A percentile compares a stretch with the other conserved stretches of the same genome.
These are phyloP conservation scores for Lyophyllum shimeji DNA, from an alignment of 768 basidiomycete genomes.

Conservation along the genomic window DNA sequence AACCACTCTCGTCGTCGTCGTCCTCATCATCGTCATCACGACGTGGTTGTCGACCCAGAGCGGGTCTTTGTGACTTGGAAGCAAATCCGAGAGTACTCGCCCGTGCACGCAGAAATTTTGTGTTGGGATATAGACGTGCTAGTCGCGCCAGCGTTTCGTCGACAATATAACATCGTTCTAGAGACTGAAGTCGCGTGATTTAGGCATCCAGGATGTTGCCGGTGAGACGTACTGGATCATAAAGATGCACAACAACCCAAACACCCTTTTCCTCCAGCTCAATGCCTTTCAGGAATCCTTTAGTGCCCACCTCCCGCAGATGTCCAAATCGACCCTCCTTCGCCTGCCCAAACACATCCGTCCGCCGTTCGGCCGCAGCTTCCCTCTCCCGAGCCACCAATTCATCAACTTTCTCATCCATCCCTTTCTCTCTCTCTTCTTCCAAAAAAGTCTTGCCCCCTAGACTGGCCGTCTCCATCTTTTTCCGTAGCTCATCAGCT, in stretches of 20 bases:
- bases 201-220: constrained; percentile 1
- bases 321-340: constrained; percentile 70
- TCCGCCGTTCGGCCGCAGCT: constrained; percentile 28
- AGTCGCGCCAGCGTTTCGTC: constrained; percentile 68
- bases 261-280: constrained; percentile 67
- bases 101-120: constrained; percentile 82
- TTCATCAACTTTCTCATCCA: constrained; percentile 46
- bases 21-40: constrained; percentile 30
- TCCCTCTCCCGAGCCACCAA: constrained; percentile 44
- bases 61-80: constrained; percentile 19
- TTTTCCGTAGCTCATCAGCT: constrained; percentile 47
- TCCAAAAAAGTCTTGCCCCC: constrained; percentile 76
- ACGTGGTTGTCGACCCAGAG: constrained; percentile 27
- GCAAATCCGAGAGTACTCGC: constrained; percentile 78
- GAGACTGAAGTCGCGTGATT: constrained; percentile 44
- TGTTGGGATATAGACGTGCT: constrained; percentile 66
- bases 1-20: constrained; percentile 22
- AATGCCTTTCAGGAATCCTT: constrained; percentile 72
- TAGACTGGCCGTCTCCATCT: constrained; percentile 65
- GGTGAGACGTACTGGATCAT: constrained; percentile 62
- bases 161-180: constrained; percentile 71
- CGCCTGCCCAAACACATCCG: constrained; percentile 46
- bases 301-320: constrained; percentile 74
- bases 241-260: constrained; percentile 87
- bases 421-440: constrained; percentile 62